Percentiles rank a stretch among this genome's conserved stretches.
Evolutionary conservation across 2,329 filamentous ascomycete species (phyloP).

Genomic region (Arthrobotrys musiformis): DNA sequence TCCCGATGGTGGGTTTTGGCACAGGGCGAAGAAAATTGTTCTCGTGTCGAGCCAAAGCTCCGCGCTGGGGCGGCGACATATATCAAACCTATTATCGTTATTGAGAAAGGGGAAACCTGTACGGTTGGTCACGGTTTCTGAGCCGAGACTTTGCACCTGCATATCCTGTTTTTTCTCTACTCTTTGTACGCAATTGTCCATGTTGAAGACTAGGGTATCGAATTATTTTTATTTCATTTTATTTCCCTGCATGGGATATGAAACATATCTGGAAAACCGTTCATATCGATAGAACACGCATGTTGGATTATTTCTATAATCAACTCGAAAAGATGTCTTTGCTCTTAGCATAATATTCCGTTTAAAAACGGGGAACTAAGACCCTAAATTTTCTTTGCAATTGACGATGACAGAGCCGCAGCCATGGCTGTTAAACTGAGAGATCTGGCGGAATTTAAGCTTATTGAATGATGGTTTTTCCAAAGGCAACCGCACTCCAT

Average conservation of each 20-base stretch:
- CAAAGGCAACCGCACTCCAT: conserved; percentile 5
- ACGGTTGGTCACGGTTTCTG: not conserved
- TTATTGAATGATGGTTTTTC: conserved; percentile 10
- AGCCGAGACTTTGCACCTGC: conserved; percentile 13
- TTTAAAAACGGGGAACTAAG: not conserved
- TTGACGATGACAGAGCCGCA: conserved; percentile 3
- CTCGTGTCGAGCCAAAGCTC: conserved; percentile 11
- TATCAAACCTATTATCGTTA: conserved; percentile 33
- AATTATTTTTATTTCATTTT: not conserved
- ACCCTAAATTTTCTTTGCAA: not conserved
- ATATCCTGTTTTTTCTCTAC: not conserved
- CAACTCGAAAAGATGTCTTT: not conserved
- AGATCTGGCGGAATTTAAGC: conserved; percentile 29
- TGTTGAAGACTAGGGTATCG: not conserved
- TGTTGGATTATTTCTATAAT: conserved; percentile 1
- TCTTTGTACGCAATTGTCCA: not conserved
- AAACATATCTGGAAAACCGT: not conserved
- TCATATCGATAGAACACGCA: not conserved
- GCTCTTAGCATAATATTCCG: not conserved
- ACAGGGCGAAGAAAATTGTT: not conserved
- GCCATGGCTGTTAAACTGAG: conserved; percentile 16
- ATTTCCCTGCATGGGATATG: not conserved
- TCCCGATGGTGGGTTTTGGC: not conserved
- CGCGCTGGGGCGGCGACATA: conserved; percentile 20
- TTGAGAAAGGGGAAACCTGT: conserved; percentile 10